These are phyloP conservation scores for Otatea glauca DNA, from an alignment of 176 grass and related monocot genomes.

Conservation along the genomic window DNA sequence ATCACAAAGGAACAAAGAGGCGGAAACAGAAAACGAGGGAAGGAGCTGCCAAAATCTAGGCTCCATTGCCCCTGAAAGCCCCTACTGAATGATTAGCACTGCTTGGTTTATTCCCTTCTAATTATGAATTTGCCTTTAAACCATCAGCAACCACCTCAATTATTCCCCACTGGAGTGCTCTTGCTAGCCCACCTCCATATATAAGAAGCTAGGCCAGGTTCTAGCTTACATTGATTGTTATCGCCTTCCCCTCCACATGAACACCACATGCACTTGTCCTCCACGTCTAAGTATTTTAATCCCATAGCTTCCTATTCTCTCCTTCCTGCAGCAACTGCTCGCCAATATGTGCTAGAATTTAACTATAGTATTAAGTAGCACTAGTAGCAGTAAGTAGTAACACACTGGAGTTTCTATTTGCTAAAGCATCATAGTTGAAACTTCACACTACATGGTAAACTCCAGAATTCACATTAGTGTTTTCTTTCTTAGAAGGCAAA, in stretches of 20 bases:
- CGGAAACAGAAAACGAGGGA: not conserved
- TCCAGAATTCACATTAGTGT: not conserved
- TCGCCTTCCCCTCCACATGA: slow-evolving; percentile 34
- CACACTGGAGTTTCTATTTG: not conserved
- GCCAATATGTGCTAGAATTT: not conserved
- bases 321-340: not conserved
- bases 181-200: slow-evolving; percentile 4
- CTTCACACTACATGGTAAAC: not conserved
- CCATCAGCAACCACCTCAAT: slow-evolving; percentile 52
- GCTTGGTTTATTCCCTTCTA: slow-evolving; percentile 41
- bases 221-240: slow-evolving; percentile 36
- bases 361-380: not conserved
- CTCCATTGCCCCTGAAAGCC: not conserved
- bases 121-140: slow-evolving; percentile 45
- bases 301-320: not conserved
- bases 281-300: slow-evolving; percentile 25
- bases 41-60: not conserved
- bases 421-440: not conserved
- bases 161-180: slow-evolving; percentile 20
- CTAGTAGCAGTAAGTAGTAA: not conserved
- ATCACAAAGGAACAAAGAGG: not conserved
- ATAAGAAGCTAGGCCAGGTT: slow-evolving; percentile 31
- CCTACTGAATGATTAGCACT: slow-evolving; percentile 2
- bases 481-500: not conserved
- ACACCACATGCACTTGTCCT: slow-evolving; percentile 51